A percentile compares a stretch with the other conserved stretches of the same genome.
Conservation (phyloP, 2,329 filamentous ascomycete genomes). For the Helotiales sp. region DNA sequence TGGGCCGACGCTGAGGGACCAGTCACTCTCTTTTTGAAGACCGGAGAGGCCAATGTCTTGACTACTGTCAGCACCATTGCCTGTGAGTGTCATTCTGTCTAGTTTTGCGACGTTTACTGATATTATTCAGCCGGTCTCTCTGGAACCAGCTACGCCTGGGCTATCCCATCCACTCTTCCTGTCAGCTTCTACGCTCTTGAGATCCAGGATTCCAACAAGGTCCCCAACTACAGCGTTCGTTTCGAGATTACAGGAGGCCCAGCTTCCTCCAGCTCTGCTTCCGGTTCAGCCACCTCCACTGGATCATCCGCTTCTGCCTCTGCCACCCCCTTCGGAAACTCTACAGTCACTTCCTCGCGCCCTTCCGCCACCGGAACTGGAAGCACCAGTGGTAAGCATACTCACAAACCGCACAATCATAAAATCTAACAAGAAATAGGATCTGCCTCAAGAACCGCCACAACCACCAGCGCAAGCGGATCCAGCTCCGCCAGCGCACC, state of each 20-base stretch:
- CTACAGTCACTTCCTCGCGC: slow-evolving; percentile 19
- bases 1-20: slow-evolving; percentile 37
- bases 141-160: slow-evolving; percentile 36
- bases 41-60: slow-evolving; percentile 34
- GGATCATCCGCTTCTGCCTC: slow-evolving; percentile 17
- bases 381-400: slow-evolving; percentile 5
- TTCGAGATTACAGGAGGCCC: slow-evolving; percentile 36
- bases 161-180: slow-evolving; percentile 28
- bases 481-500: slow-evolving; percentile 17
- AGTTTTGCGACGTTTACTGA: slow-evolving; percentile 9
- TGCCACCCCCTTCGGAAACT: slow-evolving; percentile 17
- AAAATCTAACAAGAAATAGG: slow-evolving; percentile 6
- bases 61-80: slow-evolving; percentile 36
- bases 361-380: slow-evolving; percentile 1
- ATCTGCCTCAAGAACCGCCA: slow-evolving; percentile 12
- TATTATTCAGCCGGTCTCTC: slow-evolving; percentile 28
- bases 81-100: slow-evolving; percentile 29
- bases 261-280: slow-evolving; percentile 18
- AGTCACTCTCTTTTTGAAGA: slow-evolving; percentile 40
- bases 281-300: slow-evolving; percentile 15
- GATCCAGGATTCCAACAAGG: slow-evolving; percentile 32
- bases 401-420: background rate
- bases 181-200: slow-evolving; percentile 36
- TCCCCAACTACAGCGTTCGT: slow-evolving; percentile 37
- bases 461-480: slow-evolving; percentile 11